Base-by-base conservation (phyloP, 1,139 yeast species). In the Hansenula sp. region DNA sequence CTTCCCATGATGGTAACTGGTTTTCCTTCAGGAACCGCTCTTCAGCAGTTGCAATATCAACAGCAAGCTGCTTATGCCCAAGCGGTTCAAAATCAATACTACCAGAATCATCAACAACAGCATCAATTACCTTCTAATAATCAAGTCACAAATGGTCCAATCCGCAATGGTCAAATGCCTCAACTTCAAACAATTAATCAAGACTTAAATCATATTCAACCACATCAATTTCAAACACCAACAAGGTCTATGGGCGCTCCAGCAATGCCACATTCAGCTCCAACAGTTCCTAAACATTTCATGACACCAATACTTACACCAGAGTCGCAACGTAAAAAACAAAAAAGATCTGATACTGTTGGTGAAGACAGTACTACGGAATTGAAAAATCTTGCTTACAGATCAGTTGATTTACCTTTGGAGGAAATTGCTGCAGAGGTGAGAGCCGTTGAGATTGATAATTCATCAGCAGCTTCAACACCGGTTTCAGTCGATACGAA, bases 11-110 rank as follows among this genome's bases (percentile, higher is more conserved):
- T 33, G 22, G 29, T 25, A 4, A 13, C 35, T 2, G n/a, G 12
- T 18, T 33, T 16, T 19, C 35, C 29, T 9, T 16, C 35, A 4
- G 35, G 35, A 4, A 12, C 29, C 4, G 35, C 35, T 13, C 35
- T 33, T 17, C 35, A 33, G 13, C 35, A 33, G 11, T 33, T 33
- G 13, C 35, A 33, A 25, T 33, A 13, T 20, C 35, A 33, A 33
- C 35, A 33, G 25, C 35, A 33, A 33, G 35, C 35, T 7, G 35
- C 35, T 17, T 25, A 33, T 32, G 28, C 28, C 9, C 34, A 32
- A 32, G 34, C 28, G 3, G 17, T 32, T 4, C 34, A 22, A 32
- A 22, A 24, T 17, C 34, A 32, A 24, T 32, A 32, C 9, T 32
- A 32, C 12, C 32, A 11, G 10, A 24, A 30, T 8, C 32, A 20